phyloP scores from a whole-genome alignment of 805 yeast genomes.

The Candida pseudofarinosa region DNA sequence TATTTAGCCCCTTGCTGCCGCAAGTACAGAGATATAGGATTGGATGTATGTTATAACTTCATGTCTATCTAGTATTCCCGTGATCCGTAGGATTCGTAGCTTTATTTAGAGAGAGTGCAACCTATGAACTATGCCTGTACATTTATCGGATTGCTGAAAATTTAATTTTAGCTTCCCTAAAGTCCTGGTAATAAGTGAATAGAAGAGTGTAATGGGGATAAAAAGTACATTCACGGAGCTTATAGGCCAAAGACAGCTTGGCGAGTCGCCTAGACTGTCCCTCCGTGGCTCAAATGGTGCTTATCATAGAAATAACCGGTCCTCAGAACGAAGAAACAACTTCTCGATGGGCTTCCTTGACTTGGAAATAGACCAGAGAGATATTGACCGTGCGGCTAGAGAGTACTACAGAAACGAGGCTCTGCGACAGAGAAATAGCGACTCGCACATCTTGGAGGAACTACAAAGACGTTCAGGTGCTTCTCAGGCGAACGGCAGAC shows the following conservation, averaged over 20 bases:
- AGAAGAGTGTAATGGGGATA: not conserved
- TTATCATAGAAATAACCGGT: not conserved
- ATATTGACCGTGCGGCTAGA: conserved; percentile 1
- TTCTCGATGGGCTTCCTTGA: not conserved
- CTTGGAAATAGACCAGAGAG: not conserved
- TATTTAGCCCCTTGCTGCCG: no score
- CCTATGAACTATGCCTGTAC: not conserved
- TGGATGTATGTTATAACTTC: no score
- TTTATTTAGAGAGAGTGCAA: no score
- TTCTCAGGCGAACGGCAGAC: not conserved
- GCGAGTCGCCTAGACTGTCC: not conserved
- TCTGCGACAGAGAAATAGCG: not conserved
- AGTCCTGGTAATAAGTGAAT: not conserved
- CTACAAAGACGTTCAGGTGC: not conserved
- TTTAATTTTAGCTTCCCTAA: not conserved
- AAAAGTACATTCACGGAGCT: not conserved
- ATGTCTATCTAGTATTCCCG: no score
- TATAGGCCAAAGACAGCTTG: not conserved
- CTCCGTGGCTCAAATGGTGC: not conserved
- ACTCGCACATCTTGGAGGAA: not conserved
- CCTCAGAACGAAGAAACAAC: not conserved
- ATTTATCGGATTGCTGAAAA: not conserved
- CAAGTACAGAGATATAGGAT: no score
- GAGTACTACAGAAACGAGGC: not conserved
- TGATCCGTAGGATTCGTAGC: no score